phyloP scores from a whole-genome alignment of 768 basidiomycete species.

The Psilocybe subaeruginosa region DNA sequence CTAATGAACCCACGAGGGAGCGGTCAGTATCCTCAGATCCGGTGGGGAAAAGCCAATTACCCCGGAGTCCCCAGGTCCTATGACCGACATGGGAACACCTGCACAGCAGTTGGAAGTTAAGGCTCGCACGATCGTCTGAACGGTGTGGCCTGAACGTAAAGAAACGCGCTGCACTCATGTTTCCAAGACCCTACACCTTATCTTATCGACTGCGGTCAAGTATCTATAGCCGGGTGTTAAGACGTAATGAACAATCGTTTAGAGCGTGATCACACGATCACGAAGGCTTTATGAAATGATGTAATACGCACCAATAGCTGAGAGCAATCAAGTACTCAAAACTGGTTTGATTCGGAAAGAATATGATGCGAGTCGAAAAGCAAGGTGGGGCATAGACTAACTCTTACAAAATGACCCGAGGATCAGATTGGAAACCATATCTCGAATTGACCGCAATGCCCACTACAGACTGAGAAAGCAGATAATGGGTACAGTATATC shows the following conservation, averaged over 20 bases:
- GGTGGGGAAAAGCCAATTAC: constrained; percentile 10
- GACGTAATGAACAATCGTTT: constrained; percentile 1
- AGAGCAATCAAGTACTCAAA: not conserved
- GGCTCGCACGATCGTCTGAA: not conserved
- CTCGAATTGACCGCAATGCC: not conserved
- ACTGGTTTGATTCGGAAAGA: not conserved
- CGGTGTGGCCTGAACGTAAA: not conserved
- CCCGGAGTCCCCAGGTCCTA: constrained; percentile 11
- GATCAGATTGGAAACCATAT: not conserved
- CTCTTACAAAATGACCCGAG: not conserved
- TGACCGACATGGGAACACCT: not conserved
- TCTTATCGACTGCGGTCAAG: not conserved
- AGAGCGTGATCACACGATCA: not conserved
- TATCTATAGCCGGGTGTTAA: not conserved
- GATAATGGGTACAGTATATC: not conserved
- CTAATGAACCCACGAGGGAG: not conserved
- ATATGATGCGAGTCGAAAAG: too few relatives aligned
- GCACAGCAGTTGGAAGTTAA: not conserved
- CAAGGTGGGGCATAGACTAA: not conserved
- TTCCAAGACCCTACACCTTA: not conserved
- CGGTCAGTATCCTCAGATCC: not conserved
- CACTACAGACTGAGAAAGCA: not conserved
- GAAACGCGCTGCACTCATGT: not conserved
- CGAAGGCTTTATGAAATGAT: not conserved
- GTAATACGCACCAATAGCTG: not conserved